Conservation (phyloP, 225 moss, liverwort and hornwort species). For the Pseudisothecium myosuroides region DNA sequence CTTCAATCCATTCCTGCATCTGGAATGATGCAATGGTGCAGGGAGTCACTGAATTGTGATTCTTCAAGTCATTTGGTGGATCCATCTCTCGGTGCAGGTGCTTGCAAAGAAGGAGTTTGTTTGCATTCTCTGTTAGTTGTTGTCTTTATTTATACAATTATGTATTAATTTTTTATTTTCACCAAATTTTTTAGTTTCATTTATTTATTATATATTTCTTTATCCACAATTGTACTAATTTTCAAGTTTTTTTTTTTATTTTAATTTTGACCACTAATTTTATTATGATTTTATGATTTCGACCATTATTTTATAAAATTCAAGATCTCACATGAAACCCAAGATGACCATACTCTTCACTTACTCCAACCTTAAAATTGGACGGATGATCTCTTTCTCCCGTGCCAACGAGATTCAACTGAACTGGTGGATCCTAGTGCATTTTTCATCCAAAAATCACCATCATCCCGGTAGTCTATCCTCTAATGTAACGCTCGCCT, state of each 20-base stretch:
- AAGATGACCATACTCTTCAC: background rate
- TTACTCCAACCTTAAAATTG: background rate
- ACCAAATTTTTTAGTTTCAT: background rate
- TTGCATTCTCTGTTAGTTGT: background rate
- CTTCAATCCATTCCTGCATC: background rate
- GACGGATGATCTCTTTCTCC: background rate
- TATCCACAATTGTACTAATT: background rate
- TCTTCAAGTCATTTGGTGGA: background rate
- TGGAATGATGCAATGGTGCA: background rate
- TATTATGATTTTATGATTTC: background rate
- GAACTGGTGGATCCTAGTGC: background rate
- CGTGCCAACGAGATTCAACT: background rate
- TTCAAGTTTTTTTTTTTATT: fast-evolving
- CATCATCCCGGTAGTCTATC: background rate
- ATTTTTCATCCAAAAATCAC: background rate
- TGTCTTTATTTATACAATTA: background rate
- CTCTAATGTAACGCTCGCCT: background rate
- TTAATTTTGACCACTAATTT: background rate
- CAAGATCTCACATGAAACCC: background rate
- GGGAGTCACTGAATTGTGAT: background rate
- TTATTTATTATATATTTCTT: background rate
- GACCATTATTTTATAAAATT: background rate
- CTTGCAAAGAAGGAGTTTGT: too few relatives aligned
- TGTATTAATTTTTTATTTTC: background rate
- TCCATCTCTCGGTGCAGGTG: background rate